A percentile compares a stretch with the other conserved stretches of the same genome.
Conservation (phyloP, 2,329 filamentous ascomycete species). For the Scedosporium minutisporum region DNA sequence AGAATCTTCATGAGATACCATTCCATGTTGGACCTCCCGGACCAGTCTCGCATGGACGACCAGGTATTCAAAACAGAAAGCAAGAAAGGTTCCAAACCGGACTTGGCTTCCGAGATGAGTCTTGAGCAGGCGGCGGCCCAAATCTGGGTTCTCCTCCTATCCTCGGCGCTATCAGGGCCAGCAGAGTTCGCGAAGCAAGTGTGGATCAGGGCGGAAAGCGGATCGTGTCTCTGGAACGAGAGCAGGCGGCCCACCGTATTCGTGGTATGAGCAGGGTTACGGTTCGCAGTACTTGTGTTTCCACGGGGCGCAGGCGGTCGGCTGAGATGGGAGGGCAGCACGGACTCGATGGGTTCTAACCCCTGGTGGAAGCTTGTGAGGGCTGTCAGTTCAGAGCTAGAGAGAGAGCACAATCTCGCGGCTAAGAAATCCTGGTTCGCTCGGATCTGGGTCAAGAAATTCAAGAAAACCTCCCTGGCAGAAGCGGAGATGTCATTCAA, state of each 20-base stretch:
- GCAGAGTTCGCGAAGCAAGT: slow-evolving; percentile 83
- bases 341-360: slow-evolving; percentile 73
- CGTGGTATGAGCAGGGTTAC: slow-evolving; percentile 26
- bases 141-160: slow-evolving; percentile 67
- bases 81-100: slow-evolving; percentile 69
- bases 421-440: slow-evolving; percentile 84
- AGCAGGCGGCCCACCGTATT: slow-evolving; percentile 67
- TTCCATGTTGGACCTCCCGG: slow-evolving; percentile 80
- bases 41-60: slow-evolving; percentile 81
- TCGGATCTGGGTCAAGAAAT: slow-evolving; percentile 72
- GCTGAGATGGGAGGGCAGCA: slow-evolving; percentile 59
- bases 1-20: slow-evolving; percentile 92
- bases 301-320: slow-evolving; percentile 34
- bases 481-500: slow-evolving; percentile 66
- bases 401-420: slow-evolving; percentile 66
- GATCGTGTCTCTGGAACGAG: slow-evolving; percentile 77
- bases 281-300: slow-evolving; percentile 7
- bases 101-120: slow-evolving; percentile 68
- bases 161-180: slow-evolving; percentile 71
- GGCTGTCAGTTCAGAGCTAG: slow-evolving; percentile 64
- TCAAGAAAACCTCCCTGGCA: slow-evolving; percentile 64
- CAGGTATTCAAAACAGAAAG: slow-evolving; percentile 80
- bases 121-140: slow-evolving; percentile 85
- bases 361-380: slow-evolving; percentile 71
- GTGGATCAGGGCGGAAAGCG: slow-evolving; percentile 74